Conservation (phyloP, 441 rosid species). For the Erodium chrysanthum region DNA sequence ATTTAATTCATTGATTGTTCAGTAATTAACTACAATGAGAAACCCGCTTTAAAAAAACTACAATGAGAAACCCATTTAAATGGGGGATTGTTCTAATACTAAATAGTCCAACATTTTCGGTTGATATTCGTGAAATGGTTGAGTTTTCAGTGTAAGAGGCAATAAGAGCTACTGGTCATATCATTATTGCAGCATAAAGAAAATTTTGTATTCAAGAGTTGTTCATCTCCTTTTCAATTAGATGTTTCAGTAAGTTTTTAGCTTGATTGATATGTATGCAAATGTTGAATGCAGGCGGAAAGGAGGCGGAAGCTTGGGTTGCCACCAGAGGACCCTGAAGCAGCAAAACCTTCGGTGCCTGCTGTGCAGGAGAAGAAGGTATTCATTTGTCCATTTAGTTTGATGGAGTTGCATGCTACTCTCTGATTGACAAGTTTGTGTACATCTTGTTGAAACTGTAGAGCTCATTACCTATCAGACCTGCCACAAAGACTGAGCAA, state of each 20-base stretch:
- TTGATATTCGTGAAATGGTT: neutral
- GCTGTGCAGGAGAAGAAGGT: slow-evolving; percentile 82
- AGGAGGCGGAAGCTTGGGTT: slow-evolving; percentile 89
- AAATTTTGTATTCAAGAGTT: neutral
- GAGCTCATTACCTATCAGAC: slow-evolving; percentile 74
- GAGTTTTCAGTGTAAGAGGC: neutral
- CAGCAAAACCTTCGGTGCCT: slow-evolving; percentile 51
- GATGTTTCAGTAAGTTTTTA: neutral
- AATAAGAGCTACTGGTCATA: neutral
- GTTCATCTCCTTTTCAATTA: neutral
- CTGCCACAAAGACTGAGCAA: slow-evolving; percentile 84
- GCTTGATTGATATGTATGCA: slow-evolving; percentile 13
- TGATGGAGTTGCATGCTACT: neutral
- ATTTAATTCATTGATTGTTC: too few relatives aligned
- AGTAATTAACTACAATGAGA: too few relatives aligned
- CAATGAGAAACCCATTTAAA: too few relatives aligned
- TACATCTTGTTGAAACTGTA: slow-evolving; percentile 24
- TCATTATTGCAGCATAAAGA: neutral
- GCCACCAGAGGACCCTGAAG: slow-evolving; percentile 76
- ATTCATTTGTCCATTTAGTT: neutral
- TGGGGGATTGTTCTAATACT: too few relatives aligned
- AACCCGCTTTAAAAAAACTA: too few relatives aligned
- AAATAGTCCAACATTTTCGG: too few relatives aligned
- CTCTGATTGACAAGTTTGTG: neutral
- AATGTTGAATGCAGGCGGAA: slow-evolving; percentile 62